Evolutionary conservation across 768 basidiomycete species (phyloP), one percentile per base, ranked within the genome.

Genomic region (Leccinum variicolor): DNA sequence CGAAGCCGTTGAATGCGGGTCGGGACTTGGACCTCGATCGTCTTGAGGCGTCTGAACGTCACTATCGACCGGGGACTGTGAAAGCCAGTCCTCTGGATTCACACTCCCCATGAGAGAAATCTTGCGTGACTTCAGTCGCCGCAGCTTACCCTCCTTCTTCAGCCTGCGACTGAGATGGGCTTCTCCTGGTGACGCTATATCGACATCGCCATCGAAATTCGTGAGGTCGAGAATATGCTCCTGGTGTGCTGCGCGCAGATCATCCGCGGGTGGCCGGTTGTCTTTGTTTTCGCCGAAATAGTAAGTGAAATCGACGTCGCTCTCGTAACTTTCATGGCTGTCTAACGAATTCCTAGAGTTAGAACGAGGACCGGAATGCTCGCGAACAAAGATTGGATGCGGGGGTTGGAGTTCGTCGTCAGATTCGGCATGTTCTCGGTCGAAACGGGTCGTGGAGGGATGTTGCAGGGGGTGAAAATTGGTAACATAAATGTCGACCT

Each of bases 181-280:
- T 62, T 90, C 89, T 8, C 81, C 85, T 2, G 83, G 83, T 19
- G 83, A 69, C 15, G 75, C 72, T 14, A 79, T 73, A 58, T 88
- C 83, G 45, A 85, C 76, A 60, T 92, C 90, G 25, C 89, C 89
- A 58, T 91, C 87, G 65, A 90, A 92, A 64, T 90, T 86, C 5
- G 89, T 89, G 57, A 87, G 72, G 61, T 91, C 87, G 5, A 87
- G 71, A 1, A 82, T 77, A 53, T 83, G 79, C 43, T 76, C 76
- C 57, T 81, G 79, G 55, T 79, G 78, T 4, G 75, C 72, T 2
- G 73, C 64, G 48, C 68, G 67, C 26, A 79, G 69, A 10, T 72
- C 71, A 17, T 69, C 63, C 11, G 61, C 57, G 4, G 55, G 63
- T n/a, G 71, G 72, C 23, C 72, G 72, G 15, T 55, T 52, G 3